phyloP scores from a whole-genome alignment of 768 basidiomycete genomes.

The Porpolomopsis calyptriformis region DNA sequence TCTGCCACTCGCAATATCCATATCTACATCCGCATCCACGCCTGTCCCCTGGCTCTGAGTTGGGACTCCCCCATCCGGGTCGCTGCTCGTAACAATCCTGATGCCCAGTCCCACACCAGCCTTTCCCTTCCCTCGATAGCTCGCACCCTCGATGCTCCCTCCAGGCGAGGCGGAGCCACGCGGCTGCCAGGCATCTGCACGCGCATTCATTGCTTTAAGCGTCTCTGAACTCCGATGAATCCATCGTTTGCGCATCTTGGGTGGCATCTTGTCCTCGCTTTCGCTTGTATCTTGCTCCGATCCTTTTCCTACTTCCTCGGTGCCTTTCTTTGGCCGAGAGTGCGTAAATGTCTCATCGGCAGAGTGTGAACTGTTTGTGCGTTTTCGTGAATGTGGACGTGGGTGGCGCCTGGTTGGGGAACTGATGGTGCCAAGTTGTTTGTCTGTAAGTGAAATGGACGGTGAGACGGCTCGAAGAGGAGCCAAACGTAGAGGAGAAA shows the following conservation, averaged over 20 bases:
- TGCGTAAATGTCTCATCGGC: no score
- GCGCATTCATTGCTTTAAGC: constrained; percentile 14
- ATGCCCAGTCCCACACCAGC: background rate
- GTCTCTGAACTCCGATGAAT: constrained; percentile 23
- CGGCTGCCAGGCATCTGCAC: constrained; percentile 4
- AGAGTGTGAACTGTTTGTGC: no score
- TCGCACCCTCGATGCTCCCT: background rate
- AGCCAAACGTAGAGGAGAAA: no score
- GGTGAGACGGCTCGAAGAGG: constrained; percentile 5
- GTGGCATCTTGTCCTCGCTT: constrained; percentile 39
- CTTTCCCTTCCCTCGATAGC: background rate
- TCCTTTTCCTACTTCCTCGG: background rate
- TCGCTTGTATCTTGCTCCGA: constrained; percentile 15
- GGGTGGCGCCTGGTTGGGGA: background rate
- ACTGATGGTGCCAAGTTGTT: background rate
- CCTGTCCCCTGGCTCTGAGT: background rate
- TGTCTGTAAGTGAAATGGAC: background rate
- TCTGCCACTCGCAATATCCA: background rate
- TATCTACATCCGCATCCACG: constrained; percentile 11
- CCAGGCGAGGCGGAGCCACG: constrained; percentile 1
- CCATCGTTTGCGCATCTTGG: constrained; percentile 52
- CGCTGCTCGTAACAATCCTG: background rate
- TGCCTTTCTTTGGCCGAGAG: no score
- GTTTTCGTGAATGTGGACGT: background rate
- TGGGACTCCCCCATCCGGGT: no score